Evolutionary conservation across 1,284 basidiomycete genomes (phyloP).

Genomic region (Cystobasidium slooffiae): DNA sequence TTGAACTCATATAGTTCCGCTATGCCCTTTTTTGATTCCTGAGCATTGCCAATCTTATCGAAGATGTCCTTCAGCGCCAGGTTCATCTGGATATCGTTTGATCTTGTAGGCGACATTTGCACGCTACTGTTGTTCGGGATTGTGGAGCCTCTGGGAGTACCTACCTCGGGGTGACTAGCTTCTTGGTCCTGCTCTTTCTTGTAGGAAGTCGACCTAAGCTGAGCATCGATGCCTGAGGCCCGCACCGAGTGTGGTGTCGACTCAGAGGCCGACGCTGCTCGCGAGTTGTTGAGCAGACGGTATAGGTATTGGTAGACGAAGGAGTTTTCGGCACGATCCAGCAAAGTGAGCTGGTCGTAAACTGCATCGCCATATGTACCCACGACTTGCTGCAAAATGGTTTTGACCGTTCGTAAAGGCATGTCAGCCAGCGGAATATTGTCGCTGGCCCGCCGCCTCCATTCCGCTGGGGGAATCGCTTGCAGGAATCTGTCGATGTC

Average conservation of each 20-base stretch:
- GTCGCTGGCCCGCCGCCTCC: constrained; percentile 86
- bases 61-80: constrained; percentile 77
- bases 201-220: not conserved
- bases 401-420: constrained; percentile 96
- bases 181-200: constrained; percentile 44
- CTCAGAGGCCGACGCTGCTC: not conserved
- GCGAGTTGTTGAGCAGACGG: constrained; percentile 67
- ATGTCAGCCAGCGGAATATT: constrained; percentile 93
- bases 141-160: not conserved
- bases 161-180: constrained; percentile 60
- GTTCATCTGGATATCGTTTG: constrained; percentile 49
- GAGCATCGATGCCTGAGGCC: too few species aligned
- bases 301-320: constrained; percentile 58
- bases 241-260: not conserved
- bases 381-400: constrained; percentile 92
- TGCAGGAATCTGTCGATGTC: constrained; percentile 93
- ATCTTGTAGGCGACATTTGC: constrained; percentile 15
- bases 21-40: constrained; percentile 86
- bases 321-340: constrained; percentile 54
- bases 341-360: constrained; percentile 58
- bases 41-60: constrained; percentile 79
- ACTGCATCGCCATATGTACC: constrained; percentile 59
- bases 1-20: constrained; percentile 94
- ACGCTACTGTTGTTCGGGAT: constrained; percentile 55
- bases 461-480: constrained; percentile 91